Conservation (phyloP, 257 asterid species). For the Solanum megistacrolobum region DNA sequence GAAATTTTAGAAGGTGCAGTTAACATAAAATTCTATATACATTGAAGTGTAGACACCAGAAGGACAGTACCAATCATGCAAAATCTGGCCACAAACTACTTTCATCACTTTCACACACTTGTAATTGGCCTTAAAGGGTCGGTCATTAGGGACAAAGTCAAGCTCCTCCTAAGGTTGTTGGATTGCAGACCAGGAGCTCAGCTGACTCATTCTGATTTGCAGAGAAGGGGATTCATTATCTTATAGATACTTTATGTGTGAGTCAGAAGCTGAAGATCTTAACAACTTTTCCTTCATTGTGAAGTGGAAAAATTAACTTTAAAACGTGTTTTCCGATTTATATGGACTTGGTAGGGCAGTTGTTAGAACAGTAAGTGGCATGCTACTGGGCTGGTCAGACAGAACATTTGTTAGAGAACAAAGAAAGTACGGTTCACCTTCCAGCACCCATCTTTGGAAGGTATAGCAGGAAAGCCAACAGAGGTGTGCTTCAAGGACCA, state of each 20-base stretch:
- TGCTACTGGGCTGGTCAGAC: background rate
- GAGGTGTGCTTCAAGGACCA: background rate
- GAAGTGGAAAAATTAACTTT: background rate
- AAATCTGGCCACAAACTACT: background rate
- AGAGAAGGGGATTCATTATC: background rate
- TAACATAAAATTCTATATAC: background rate
- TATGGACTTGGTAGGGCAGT: background rate
- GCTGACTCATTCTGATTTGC: background rate
- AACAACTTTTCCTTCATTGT: background rate
- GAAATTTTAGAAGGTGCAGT: background rate
- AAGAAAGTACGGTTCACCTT: background rate
- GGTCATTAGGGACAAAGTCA: background rate
- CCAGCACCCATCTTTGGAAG: background rate
- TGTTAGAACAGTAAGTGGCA: background rate
- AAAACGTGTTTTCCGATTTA: background rate
- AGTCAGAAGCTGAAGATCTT: background rate
- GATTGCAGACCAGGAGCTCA: background rate
- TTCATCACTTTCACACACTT: background rate
- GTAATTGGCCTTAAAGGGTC: background rate
- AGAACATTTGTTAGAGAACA: background rate
- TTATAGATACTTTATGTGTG: background rate
- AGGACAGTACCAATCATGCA: background rate
- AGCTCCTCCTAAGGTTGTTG: background rate
- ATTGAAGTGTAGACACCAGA: background rate
- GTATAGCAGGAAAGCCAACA: background rate